These are phyloP conservation scores for Cercospora sp. DNA, from an alignment of 2,329 filamentous ascomycete species.

Conservation along the genomic window DNA sequence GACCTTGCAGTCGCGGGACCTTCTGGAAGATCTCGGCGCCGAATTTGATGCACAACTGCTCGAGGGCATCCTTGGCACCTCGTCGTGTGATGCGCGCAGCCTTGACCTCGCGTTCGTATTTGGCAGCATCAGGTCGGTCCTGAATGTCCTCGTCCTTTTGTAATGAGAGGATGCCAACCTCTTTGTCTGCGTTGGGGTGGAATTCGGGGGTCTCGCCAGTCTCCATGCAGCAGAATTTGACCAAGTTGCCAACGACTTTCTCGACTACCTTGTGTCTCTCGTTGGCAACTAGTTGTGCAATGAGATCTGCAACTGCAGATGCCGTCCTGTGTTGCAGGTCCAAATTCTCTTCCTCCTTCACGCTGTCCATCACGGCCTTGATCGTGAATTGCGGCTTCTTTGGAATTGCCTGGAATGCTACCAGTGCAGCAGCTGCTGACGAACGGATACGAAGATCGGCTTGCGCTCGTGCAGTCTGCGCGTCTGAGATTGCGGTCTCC, in stretches of 20 bases:
- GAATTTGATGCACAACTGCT: slow-evolving; percentile 80
- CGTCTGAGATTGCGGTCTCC: slow-evolving; percentile 72
- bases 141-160: slow-evolving; percentile 96
- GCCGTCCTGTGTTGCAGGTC: slow-evolving; percentile 86
- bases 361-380: slow-evolving; percentile 96
- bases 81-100: slow-evolving; percentile 86
- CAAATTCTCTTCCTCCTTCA: slow-evolving; percentile 90
- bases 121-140: slow-evolving; percentile 86
- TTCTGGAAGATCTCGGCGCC: slow-evolving; percentile 74
- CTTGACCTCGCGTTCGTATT: slow-evolving; percentile 85
- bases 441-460: slow-evolving; percentile 85
- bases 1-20: slow-evolving; percentile 75
- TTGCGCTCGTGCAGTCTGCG: slow-evolving; percentile 72
- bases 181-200: slow-evolving; percentile 74
- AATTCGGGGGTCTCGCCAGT: slow-evolving; percentile 98
- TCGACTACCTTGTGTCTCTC: slow-evolving; percentile 84
- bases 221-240: slow-evolving; percentile 97
- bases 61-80: slow-evolving; percentile 89
- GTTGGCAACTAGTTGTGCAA: slow-evolving; percentile 79
- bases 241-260: slow-evolving; percentile 91
- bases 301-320: slow-evolving; percentile 76
- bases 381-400: slow-evolving; percentile 93
- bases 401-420: slow-evolving; percentile 82
- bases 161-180: slow-evolving; percentile 81
- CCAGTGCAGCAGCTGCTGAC: slow-evolving; percentile 80